Evolutionary conservation across 2,329 filamentous ascomycete species (phyloP).

Genomic region (Ascochyta koolunga): DNA sequence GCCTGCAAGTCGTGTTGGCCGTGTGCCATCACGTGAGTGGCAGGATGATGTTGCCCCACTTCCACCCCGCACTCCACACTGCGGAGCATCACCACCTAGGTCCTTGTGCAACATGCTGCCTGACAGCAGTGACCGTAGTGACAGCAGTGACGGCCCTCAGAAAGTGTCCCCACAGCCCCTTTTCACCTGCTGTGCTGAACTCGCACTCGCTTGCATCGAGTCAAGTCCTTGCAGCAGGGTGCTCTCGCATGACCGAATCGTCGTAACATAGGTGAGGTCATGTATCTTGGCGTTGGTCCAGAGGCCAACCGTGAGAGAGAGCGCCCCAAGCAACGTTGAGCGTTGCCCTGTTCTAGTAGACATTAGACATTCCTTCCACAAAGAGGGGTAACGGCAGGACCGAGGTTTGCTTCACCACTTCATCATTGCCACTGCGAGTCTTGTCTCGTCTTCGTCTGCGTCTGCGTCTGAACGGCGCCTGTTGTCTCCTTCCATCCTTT

Average conservation of each 20-base stretch:
- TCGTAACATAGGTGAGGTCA: background rate
- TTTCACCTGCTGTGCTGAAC: background rate
- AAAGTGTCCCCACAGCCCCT: background rate
- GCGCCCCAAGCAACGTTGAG: background rate
- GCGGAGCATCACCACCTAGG: background rate
- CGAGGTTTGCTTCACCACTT: slow-evolving; percentile 10
- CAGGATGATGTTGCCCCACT: too few species aligned
- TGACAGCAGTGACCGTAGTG: too few species aligned
- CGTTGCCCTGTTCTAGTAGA: background rate
- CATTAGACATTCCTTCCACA: slow-evolving; percentile 1
- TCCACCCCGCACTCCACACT: slow-evolving; percentile 13
- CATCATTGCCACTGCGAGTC: slow-evolving; percentile 6
- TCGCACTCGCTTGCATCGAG: slow-evolving; percentile 5
- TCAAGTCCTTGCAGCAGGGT: background rate
- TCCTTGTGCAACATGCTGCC: background rate
- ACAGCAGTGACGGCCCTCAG: too few species aligned
- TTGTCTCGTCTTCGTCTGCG: background rate
- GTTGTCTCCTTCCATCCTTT: background rate
- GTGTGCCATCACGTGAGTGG: too few species aligned
- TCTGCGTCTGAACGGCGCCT: too few species aligned
- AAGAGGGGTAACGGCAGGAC: slow-evolving; percentile 16
- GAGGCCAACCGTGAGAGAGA: slow-evolving; percentile 4
- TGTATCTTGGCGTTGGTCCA: background rate
- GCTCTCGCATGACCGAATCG: background rate
- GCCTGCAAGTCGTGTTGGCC: too few species aligned